Evolutionary conservation across 305 asterid species (phyloP).

Genomic region (Fraxinus sp.): DNA sequence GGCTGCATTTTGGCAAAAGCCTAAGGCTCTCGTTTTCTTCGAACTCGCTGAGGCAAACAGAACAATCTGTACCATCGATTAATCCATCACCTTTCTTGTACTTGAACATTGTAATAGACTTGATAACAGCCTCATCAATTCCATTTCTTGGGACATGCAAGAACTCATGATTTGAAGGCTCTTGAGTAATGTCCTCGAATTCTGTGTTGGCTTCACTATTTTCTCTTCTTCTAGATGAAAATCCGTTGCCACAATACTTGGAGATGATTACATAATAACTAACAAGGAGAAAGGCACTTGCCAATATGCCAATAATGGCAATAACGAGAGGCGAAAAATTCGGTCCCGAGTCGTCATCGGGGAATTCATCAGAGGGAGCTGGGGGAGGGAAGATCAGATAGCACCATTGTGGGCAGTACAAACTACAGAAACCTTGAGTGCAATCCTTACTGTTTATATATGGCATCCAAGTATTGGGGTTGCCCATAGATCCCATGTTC

Average conservation of each 20-base stretch:
- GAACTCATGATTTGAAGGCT: slow-evolving; percentile 28
- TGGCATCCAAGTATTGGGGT: slow-evolving; percentile 42
- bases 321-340: slow-evolving; percentile 36
- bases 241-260: slow-evolving; percentile 31
- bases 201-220: slow-evolving; percentile 5
- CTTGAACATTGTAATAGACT: slow-evolving; percentile 37
- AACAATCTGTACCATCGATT: slow-evolving; percentile 42
- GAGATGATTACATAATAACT: slow-evolving; percentile 38
- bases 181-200: slow-evolving; percentile 25
- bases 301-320: slow-evolving; percentile 28
- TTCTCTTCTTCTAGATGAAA: slow-evolving; percentile 22
- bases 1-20: slow-evolving; percentile 52
- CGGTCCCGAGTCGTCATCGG: slow-evolving; percentile 28
- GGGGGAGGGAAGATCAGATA: slow-evolving; percentile 49
- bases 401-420: slow-evolving; percentile 62
- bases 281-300: slow-evolving; percentile 33
- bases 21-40: slow-evolving; percentile 49
- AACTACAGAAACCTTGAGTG: slow-evolving; percentile 49
- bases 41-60: slow-evolving; percentile 55
- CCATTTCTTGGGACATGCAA: slow-evolving; percentile 37
- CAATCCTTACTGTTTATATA: slow-evolving; percentile 49
- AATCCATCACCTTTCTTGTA: slow-evolving; percentile 40
- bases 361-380: slow-evolving; percentile 31
- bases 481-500: slow-evolving; percentile 28
- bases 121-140: slow-evolving; percentile 43